Base-by-base conservation (phyloP, 2,329 filamentous ascomycete genomes). In the Didymella pomorum region DNA sequence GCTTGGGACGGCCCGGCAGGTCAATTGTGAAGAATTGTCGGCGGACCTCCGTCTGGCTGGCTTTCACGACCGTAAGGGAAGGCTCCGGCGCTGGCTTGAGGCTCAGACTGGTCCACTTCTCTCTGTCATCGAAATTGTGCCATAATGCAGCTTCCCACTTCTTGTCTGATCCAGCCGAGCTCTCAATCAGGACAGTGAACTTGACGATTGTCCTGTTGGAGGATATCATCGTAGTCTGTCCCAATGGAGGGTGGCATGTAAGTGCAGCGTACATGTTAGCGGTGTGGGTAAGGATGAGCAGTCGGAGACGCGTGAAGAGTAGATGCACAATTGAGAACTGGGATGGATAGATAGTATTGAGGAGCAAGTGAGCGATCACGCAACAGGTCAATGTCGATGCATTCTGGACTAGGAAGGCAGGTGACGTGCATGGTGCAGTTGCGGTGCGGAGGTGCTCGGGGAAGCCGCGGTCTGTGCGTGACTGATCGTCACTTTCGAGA, bases 141-240 rank as follows among this genome's bases (percentile, higher is more conserved):
- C 92, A 96, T 8, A 96, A 77, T 16, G 86, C 85, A 29, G 92
- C 85, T 66, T 95, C 84, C 89, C 91, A 95, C 20, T 81, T 69
- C 60, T 84, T 78, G 8, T 81, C 80, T 45, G 83, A 83, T 33
- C 80, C 80, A 21, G 74, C 76, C 39, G 86, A 85, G 41, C 89
- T 85, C 66, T 93, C 88, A 29, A 96, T 81, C 12, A 93, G 76
- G 7, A 90, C 88, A 0, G 85, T 88, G 65, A 97, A 89, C 1
- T 75, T 69, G 67, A 80, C 79, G 33, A 71, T 68, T 18, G 77
- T 69, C 56, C 77, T 73, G 18, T 74, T 67, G 37, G 77, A 71
- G 25, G 80, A 76, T 20, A 91, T 71, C 47, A 85, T 82, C 1
- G 91, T 93, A 23, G 90, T 84, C 72, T 93, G 90, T 2, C 89